A percentile compares a stretch with the other conserved stretches of the same genome.
These are phyloP conservation scores for Chalaropsis ovoidea DNA, from an alignment of 2,329 filamentous ascomycete species.

Conservation along the genomic window DNA sequence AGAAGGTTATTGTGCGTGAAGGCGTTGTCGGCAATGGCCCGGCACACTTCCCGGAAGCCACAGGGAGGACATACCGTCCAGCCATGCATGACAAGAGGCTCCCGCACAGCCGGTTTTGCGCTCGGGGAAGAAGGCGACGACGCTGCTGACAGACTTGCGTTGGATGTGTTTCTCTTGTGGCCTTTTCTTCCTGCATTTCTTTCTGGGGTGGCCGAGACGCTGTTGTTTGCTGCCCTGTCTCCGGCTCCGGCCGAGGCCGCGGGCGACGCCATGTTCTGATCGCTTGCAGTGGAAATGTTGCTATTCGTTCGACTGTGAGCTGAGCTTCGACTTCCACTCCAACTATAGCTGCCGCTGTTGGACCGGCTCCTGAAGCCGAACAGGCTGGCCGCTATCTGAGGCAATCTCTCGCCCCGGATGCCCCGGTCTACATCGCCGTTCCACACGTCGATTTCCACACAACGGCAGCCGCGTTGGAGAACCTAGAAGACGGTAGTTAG, in stretches of 20 bases:
- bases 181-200: background rate
- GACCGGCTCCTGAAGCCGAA: conserved; percentile 32
- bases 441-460: conserved; percentile 93
- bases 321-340: background rate
- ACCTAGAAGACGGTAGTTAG: conserved; percentile 39
- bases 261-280: background rate
- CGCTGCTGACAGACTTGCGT: background rate
- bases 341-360: background rate
- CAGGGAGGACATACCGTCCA: conserved; percentile 81
- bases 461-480: conserved; percentile 68
- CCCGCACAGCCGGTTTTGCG: conserved; percentile 31
- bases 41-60: conserved; percentile 76
- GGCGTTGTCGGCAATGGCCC: conserved; percentile 65
- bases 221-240: background rate
- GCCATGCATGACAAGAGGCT: conserved; percentile 72
- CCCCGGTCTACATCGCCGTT: conserved; percentile 52
- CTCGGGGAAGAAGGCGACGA: background rate
- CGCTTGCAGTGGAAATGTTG: background rate
- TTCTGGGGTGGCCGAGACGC: background rate
- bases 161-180: background rate
- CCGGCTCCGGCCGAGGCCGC: background rate
- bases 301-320: conserved; percentile 5
- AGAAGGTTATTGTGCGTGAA: conserved; percentile 60
- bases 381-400: conserved; percentile 38
- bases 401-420: conserved; percentile 40